These are phyloP conservation scores for Malus orientalis DNA, from an alignment of 306 rosid species.

Conservation along the genomic window DNA sequence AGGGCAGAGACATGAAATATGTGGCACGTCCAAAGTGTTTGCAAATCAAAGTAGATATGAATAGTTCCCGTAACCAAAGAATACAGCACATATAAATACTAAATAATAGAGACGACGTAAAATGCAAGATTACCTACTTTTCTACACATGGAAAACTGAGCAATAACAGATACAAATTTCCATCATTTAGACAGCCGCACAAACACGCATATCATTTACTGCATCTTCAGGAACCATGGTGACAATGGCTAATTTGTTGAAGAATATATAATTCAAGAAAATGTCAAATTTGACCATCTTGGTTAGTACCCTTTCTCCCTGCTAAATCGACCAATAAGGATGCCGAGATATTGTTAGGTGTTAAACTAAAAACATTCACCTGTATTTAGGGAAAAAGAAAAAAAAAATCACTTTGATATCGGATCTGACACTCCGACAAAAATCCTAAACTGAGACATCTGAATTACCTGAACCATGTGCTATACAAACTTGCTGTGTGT, in stretches of 20 bases:
- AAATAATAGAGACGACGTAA: not conserved
- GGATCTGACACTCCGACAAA: not conserved
- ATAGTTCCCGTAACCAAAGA: not conserved
- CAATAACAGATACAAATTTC: not conserved
- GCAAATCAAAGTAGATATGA: not conserved
- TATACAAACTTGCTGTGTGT: not conserved
- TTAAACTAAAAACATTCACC: not conserved
- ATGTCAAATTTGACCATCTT: not conserved
- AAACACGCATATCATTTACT: not conserved
- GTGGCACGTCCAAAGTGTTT: not conserved
- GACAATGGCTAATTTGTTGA: not conserved
- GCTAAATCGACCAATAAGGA: not conserved
- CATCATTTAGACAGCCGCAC: not conserved
- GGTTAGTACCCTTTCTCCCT: not conserved
- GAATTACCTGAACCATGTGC: not conserved
- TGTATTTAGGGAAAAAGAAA: not conserved
- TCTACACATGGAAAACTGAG: not conserved
- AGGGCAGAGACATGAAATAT: not conserved
- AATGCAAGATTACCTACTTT: not conserved
- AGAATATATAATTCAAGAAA: not conserved
- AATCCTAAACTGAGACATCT: not conserved
- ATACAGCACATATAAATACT: too few relatives aligned
- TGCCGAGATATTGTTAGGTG: not conserved
- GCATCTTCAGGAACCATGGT: not conserved
- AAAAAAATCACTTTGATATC: not conserved